Evolutionary conservation across 192 early-diverging fungal species (phyloP), one percentile per base, ranked within the genome.

Genomic region (Podila epigama): DNA sequence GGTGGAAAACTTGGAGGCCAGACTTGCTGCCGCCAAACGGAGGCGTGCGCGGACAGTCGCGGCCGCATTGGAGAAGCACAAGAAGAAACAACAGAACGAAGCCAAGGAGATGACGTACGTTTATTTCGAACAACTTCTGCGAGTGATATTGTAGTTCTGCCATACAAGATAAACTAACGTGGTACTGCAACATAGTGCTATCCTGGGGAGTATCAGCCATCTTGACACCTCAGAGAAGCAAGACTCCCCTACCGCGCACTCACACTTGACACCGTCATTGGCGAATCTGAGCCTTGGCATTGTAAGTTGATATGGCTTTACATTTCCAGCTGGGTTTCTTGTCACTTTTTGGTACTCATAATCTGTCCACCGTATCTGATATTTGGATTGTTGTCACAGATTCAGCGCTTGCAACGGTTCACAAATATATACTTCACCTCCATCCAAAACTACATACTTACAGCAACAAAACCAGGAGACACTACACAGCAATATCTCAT

Each of bases 341-440:
- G 6, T 6, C 6, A 9, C 6, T 6, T 39, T 39, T 6, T 39
- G 7, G 37, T 9, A 39, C 44, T 22, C 16, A 0, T 20, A 5
- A 10, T 7, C 44, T 48, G 8, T 22, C 44, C 44, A 22, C 10
- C n/a, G 2, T 31, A 1, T 31, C 52, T 2, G 16, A n/a, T n/a
- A n/a, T n/a, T n/a, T n/a, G n/a, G n/a, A n/a, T n/a, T n/a, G n/a
- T n/a, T 11, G 10, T 29, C 29, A 39, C 57, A 77, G 73, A 64
- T 65, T 20, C 52, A 50, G 28, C 50, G 41, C 22, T 61, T 68
- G 2, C 73, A 68, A 28, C 52, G 27, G 16, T 68, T 77, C 33
- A 68, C 73, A 12, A 68, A 77, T 27, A 68, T 77, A 25, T 27
- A 28, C 7, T 77, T 68, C 61, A 77, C 66, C 1, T 64, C 73